Conservation (phyloP, 2,329 filamentous ascomycete species). For the Xylaria sp. region DNA sequence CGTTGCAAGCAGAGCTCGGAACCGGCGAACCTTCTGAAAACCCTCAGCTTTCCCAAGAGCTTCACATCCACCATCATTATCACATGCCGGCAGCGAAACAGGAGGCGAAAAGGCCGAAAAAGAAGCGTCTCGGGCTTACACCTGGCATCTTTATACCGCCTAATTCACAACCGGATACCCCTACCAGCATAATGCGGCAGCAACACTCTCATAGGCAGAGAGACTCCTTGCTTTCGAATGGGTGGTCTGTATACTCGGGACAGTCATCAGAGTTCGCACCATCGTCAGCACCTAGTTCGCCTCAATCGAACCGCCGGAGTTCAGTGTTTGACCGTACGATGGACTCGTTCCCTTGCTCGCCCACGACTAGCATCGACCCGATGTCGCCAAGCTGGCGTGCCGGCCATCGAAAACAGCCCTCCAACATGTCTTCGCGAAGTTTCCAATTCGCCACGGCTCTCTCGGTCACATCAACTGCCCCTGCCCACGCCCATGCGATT, state of each 20-base stretch:
- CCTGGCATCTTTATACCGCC: constrained; percentile 64
- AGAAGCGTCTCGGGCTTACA: constrained; percentile 68
- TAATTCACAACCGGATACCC: constrained; percentile 45
- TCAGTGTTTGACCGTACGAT: constrained; percentile 79
- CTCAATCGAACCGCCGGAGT: constrained; percentile 70
- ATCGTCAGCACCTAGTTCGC: constrained; percentile 81
- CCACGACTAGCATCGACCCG: constrained; percentile 74
- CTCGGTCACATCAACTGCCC: constrained; percentile 25
- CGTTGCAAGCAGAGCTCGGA: constrained; percentile 73
- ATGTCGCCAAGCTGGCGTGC: constrained; percentile 61
- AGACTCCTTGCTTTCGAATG: constrained; percentile 54
- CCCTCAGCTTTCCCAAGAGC: constrained; percentile 63
- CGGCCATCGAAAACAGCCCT: constrained; percentile 57
- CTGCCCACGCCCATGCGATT: constrained; percentile 31
- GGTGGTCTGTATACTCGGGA: constrained; percentile 68
- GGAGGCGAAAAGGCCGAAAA: constrained; percentile 67
- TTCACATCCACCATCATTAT: constrained; percentile 95
- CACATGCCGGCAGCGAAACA: constrained; percentile 66
- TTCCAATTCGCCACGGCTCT: constrained; percentile 42
- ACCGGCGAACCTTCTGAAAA: constrained; percentile 44
- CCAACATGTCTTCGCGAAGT: constrained; percentile 57
- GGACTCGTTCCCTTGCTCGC: constrained; percentile 76
- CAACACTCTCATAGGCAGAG: constrained; percentile 47
- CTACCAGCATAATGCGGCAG: constrained; percentile 43
- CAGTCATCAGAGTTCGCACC: constrained; percentile 65